Conservation (phyloP, 768 basidiomycete genomes). For the Omphalotus guepiniiformis region DNA sequence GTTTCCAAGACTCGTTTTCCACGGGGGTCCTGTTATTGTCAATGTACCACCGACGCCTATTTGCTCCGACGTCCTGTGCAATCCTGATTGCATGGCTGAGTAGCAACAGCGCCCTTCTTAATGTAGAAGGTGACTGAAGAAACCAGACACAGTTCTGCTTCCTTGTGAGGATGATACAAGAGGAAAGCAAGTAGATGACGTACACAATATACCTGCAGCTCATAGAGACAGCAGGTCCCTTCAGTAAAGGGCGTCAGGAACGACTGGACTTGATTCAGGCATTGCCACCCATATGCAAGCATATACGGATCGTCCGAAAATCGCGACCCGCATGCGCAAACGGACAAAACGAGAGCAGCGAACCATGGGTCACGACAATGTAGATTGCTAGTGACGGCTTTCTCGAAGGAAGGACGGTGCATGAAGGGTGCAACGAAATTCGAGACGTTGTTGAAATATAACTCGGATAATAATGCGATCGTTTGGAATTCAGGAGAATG, state of each 20-base stretch:
- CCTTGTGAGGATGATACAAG: neutral
- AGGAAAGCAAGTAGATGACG: slow-evolving; percentile 21
- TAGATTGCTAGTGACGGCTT: slow-evolving; percentile 27
- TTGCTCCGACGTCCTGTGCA: slow-evolving; percentile 57
- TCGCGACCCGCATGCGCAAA: slow-evolving; percentile 48
- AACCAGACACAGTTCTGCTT: slow-evolving; percentile 38
- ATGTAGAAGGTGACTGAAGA: slow-evolving; percentile 38
- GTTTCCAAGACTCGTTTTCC: slow-evolving; percentile 61
- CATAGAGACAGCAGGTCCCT: slow-evolving; percentile 49
- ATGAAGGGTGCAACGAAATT: slow-evolving; percentile 43
- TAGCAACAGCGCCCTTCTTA: slow-evolving; percentile 46
- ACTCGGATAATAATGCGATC: slow-evolving; percentile 36
- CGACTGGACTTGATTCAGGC: slow-evolving; percentile 43
- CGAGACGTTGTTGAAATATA: slow-evolving; percentile 41
- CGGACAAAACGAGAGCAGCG: slow-evolving; percentile 38
- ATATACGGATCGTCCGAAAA: slow-evolving; percentile 37
- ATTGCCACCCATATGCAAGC: slow-evolving; percentile 38
- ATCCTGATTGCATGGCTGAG: slow-evolving; percentile 52
- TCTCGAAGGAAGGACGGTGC: slow-evolving; percentile 46
- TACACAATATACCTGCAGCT: slow-evolving; percentile 52
- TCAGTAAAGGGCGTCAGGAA: slow-evolving; percentile 44
- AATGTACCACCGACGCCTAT: slow-evolving; percentile 37
- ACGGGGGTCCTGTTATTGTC: slow-evolving; percentile 25
- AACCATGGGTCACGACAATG: slow-evolving; percentile 37
- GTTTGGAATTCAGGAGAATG: slow-evolving; percentile 37